A percentile compares a stretch with the other conserved stretches of the same genome.
These are phyloP conservation scores for Ambispora gerdemannii DNA, from an alignment of 192 early-diverging fungal genomes.

Conservation along the genomic window DNA sequence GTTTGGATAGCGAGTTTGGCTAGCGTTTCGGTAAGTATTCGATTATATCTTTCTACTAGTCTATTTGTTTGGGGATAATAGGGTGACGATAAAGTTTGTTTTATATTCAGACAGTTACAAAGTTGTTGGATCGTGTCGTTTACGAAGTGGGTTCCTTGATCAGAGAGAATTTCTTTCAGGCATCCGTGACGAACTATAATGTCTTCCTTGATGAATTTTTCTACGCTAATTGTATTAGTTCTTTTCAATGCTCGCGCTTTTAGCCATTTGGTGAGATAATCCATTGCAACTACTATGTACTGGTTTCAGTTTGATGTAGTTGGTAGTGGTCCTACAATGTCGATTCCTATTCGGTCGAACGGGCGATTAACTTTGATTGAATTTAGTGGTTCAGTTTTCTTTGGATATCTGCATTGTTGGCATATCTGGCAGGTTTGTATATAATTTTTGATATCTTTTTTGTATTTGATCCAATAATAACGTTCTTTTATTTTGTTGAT, in stretches of 20 bases:
- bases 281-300: constrained; percentile 28
- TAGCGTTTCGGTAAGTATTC: neutral
- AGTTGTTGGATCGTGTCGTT: neutral
- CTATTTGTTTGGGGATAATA: no score
- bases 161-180: constrained; percentile 9
- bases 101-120: neutral
- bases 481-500: no score
- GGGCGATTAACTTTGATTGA: neutral
- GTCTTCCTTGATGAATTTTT: constrained; percentile 7
- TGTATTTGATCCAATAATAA: no score
- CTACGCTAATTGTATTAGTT: neutral
- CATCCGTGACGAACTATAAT: constrained; percentile 21
- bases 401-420: neutral
- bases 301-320: neutral
- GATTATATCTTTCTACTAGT: constrained; percentile 8
- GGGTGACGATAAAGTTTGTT: neutral
- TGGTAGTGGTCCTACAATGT: constrained; percentile 15
- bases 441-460: constrained; percentile 20
- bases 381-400: neutral
- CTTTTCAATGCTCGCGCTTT: neutral
- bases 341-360: constrained; percentile 10
- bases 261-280: constrained; percentile 28
- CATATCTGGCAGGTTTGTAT: constrained; percentile 28
- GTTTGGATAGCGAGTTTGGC: neutral
- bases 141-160: constrained; percentile 20